A percentile compares a stretch with the other conserved stretches of the same genome.
phyloP scores from a whole-genome alignment of 805 yeast genomes.

The Jamesozyma hellenica region DNA sequence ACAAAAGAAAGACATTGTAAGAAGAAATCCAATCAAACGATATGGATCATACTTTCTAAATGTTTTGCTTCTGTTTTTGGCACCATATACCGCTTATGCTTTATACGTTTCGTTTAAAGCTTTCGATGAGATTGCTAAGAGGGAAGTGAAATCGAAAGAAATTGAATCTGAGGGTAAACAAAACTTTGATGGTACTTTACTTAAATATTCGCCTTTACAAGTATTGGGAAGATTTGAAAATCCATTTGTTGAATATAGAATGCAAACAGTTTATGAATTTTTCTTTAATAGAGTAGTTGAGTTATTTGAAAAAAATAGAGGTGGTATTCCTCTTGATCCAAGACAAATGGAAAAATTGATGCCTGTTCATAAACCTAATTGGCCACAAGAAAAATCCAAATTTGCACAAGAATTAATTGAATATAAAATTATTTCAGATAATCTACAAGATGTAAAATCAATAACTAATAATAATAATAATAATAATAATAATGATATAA shows the following conservation, averaged over 20 bases:
- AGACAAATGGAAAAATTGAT: constrained; percentile 44
- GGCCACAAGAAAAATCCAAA: constrained; percentile 39
- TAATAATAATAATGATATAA: not conserved
- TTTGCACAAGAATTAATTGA: not conserved
- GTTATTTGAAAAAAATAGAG: constrained; percentile 51
- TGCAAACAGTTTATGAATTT: constrained; percentile 84
- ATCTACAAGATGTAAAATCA: not conserved
- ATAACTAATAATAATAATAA: not conserved
- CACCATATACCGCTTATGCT: constrained; percentile 56
- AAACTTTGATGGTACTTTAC: constrained; percentile 16
- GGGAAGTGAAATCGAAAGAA: constrained; percentile 26
- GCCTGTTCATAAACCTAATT: constrained; percentile 52
- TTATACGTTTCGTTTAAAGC: constrained; percentile 49
- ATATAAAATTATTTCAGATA: constrained; percentile 1
- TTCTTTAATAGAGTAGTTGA: constrained; percentile 63
- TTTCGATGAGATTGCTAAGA: constrained; percentile 39
- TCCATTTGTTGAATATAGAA: constrained; percentile 83
- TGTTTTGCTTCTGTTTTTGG: constrained; percentile 13
- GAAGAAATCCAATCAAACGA: not conserved
- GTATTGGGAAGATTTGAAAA: constrained; percentile 76
- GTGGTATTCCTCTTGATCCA: constrained; percentile 44
- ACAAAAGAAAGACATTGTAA: not conserved
- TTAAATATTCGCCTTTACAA: constrained; percentile 38
- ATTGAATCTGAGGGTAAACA: constrained; percentile 10
- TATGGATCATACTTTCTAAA: not conserved